Evolutionary conservation across 805 yeast species (phyloP).

Genomic region (Peterozyma xylosa): DNA sequence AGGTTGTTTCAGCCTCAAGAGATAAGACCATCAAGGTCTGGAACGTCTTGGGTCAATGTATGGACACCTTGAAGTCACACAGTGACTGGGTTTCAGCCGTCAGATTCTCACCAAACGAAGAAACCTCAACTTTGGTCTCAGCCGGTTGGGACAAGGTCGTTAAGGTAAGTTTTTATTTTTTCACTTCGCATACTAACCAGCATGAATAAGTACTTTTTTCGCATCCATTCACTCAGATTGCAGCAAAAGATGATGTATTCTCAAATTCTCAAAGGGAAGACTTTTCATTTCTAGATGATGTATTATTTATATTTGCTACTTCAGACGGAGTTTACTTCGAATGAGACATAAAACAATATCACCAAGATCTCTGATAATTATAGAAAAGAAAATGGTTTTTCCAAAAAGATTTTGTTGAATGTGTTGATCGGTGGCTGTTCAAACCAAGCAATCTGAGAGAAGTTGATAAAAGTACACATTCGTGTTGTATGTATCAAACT

Average conservation of each 20-base stretch:
- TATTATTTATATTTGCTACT: constrained; percentile 91
- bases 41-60: constrained; percentile 98
- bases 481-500: too few relatives aligned
- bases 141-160: constrained; percentile 99
- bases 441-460: too few relatives aligned
- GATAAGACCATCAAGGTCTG: constrained; percentile 98
- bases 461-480: too few relatives aligned
- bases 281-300: constrained; percentile 51
- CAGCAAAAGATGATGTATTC: neutral
- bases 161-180: constrained; percentile 70
- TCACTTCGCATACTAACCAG: neutral
- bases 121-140: constrained; percentile 75
- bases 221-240: neutral
- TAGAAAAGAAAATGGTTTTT: neutral
- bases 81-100: constrained; percentile 98
- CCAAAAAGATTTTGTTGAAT: neutral
- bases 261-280: too few relatives aligned
- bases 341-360: constrained; percentile 89
- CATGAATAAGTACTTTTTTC: neutral
- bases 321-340: constrained; percentile 78
- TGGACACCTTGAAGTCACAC: constrained; percentile 92
- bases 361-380: constrained; percentile 96
- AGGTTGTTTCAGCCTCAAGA: constrained; percentile 97
- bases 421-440: too few relatives aligned
- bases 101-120: constrained; percentile 86